Evolutionary conservation across 352 stramenopile genomes (phyloP).

Genomic region (Phytophthora sojae): DNA sequence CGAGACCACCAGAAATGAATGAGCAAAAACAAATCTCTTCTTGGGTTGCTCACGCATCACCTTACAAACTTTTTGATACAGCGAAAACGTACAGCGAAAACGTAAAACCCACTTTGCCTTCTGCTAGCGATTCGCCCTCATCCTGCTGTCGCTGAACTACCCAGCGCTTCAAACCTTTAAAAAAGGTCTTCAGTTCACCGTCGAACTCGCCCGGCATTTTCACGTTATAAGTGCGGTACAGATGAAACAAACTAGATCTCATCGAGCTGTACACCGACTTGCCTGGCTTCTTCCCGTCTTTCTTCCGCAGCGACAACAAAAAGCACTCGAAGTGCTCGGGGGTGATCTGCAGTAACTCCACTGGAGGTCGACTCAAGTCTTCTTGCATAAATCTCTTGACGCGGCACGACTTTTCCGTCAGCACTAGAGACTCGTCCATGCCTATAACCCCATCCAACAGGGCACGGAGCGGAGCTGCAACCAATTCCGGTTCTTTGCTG

Average conservation of each 20-base stretch:
- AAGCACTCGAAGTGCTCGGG: not conserved
- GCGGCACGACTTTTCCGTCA: no score
- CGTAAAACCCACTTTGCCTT: slow-evolving; percentile 10
- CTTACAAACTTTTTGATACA: slow-evolving; percentile 23
- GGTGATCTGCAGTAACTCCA: no score
- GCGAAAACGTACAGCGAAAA: slow-evolving; percentile 15
- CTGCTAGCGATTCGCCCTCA: slow-evolving; percentile 8
- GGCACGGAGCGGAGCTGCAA: no score
- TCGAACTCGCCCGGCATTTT: not conserved
- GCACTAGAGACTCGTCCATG: no score
- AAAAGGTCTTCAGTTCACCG: slow-evolving; percentile 6
- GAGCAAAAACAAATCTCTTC: not conserved
- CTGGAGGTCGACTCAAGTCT: no score
- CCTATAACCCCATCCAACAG: no score
- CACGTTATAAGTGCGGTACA: not conserved
- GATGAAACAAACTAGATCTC: slow-evolving; percentile 7
- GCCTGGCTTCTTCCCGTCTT: not conserved
- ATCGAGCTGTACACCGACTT: slow-evolving; percentile 2
- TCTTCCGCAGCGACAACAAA: not conserved
- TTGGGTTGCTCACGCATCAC: slow-evolving; percentile 1
- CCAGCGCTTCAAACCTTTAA: slow-evolving; percentile 16
- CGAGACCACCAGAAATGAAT: no score
- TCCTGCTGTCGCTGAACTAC: not conserved
- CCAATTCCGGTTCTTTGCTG: no score
- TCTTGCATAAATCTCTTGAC: no score